Conservation (phyloP, 1,284 basidiomycete species). For the Naganishia cerealis region DNA sequence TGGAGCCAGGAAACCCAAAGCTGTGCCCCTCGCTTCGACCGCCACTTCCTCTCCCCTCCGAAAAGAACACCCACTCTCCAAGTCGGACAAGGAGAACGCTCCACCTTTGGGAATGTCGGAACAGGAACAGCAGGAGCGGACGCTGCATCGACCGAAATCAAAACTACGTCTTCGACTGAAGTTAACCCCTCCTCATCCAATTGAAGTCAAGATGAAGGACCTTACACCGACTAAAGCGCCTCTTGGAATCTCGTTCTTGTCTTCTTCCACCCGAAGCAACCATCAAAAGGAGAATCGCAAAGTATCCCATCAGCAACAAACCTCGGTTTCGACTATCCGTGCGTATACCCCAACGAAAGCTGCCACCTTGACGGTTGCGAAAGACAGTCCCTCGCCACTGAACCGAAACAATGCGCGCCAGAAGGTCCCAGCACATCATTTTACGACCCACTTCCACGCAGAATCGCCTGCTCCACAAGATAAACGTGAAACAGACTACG, state of each 20-base stretch:
- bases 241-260: not conserved
- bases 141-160: constrained; percentile 45
- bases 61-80: not conserved
- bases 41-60: constrained; percentile 3
- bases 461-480: not conserved
- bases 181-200: constrained; percentile 39
- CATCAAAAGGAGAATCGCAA: constrained; percentile 2
- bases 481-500: not conserved
- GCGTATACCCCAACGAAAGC: constrained; percentile 2
- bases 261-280: constrained; percentile 22
- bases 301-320: constrained; percentile 13
- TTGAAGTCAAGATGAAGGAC: constrained; percentile 9
- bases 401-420: constrained; percentile 36
- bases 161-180: constrained; percentile 48
- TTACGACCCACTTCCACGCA: constrained; percentile 10
- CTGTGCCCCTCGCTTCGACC: not conserved
- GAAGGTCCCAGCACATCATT: not conserved
- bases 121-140: constrained; percentile 27
- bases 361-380: not conserved
- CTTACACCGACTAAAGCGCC: not conserved
- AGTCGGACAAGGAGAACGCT: constrained; percentile 6
- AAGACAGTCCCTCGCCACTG: not conserved
- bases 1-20: not conserved
- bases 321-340: constrained; percentile 8
- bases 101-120: not conserved